These are phyloP conservation scores for Leccinum disarticulatum DNA, from an alignment of 768 basidiomycete genomes.

Conservation along the genomic window DNA sequence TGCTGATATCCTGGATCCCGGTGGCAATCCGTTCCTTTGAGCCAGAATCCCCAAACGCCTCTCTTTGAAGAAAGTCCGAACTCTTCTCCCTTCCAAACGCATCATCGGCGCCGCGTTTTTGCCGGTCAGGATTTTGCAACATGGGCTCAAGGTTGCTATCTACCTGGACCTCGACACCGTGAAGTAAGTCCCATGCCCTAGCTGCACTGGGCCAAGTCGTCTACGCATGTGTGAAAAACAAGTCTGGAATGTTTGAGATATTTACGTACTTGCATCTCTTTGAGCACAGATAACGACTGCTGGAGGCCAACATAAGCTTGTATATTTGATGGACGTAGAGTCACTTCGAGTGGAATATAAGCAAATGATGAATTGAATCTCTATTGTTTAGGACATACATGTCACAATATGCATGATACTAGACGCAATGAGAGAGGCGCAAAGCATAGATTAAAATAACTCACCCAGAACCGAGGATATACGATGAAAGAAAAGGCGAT, in stretches of 20 bases:
- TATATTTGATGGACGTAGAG: conserved; percentile 65
- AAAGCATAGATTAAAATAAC: conserved; percentile 27
- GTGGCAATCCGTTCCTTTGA: conserved; percentile 26
- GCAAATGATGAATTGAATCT: conserved; percentile 1
- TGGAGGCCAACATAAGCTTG: conserved; percentile 67
- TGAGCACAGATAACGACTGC: conserved; percentile 61
- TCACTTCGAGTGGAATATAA: conserved; percentile 47
- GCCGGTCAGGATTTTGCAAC: conserved; percentile 42
- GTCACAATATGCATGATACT: conserved; percentile 83
- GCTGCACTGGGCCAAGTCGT: conserved; percentile 70
- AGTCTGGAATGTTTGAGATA: conserved; percentile 1
- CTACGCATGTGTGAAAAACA: conserved; percentile 34
- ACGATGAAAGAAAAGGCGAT: conserved; percentile 68
- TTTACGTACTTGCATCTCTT: conserved; percentile 61
- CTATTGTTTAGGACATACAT: conserved; percentile 40
- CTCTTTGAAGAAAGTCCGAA: conserved; percentile 45
- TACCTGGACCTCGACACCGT: conserved; percentile 61
- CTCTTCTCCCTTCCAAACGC: conserved; percentile 60
- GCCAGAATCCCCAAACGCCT: conserved; percentile 33
- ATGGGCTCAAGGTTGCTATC: conserved; percentile 39
- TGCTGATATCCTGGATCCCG: conserved; percentile 63
- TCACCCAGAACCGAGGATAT: conserved; percentile 71
- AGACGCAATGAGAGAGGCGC: conserved; percentile 6
- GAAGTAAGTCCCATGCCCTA: conserved; percentile 63
- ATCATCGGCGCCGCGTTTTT: conserved; percentile 60